Evolutionary conservation across 2,329 filamentous ascomycete genomes (phyloP).

Genomic region (Tolypocladium tropicale): DNA sequence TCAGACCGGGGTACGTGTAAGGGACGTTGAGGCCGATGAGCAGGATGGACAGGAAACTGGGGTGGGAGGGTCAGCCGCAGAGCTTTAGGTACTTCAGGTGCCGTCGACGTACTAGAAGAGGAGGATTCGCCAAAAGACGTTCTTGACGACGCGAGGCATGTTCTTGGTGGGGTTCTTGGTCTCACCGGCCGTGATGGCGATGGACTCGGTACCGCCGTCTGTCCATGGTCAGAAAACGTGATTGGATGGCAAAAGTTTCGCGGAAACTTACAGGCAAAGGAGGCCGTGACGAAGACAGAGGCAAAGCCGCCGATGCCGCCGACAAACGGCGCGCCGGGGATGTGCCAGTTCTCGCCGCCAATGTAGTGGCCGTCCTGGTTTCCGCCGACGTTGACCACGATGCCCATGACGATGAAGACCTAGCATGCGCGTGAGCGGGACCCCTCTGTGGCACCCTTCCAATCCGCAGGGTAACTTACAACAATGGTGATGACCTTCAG

Average conservation of each 20-base stretch:
- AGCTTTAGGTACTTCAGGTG: fast-evolving
- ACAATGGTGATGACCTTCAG: slow-evolving; percentile 44
- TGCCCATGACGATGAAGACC: slow-evolving; percentile 53
- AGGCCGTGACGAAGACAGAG: slow-evolving; percentile 42
- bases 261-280: slow-evolving; percentile 43
- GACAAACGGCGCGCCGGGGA: slow-evolving; percentile 53
- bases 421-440: background rate
- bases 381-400: slow-evolving; percentile 41
- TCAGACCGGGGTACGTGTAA: slow-evolving; percentile 32
- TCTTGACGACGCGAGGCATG: slow-evolving; percentile 52
- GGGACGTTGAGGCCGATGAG: slow-evolving; percentile 48
- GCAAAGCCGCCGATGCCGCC: slow-evolving; percentile 56
- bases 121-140: slow-evolving; percentile 54
- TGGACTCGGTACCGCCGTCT: slow-evolving; percentile 48
- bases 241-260: background rate
- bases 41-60: slow-evolving; percentile 25
- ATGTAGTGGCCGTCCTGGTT: slow-evolving; percentile 45
- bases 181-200: slow-evolving; percentile 57
- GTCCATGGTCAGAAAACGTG: background rate
- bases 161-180: slow-evolving; percentile 51
- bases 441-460: too few relatives aligned
- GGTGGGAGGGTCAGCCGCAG: background rate
- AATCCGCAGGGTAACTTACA: slow-evolving; percentile 11
- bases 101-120: slow-evolving; percentile 31
- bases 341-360: slow-evolving; percentile 46